Evolutionary conservation across 2,329 filamentous ascomycete species (phyloP), one percentile per base, ranked within the genome.

Genomic region (Phaeosphaeriaceae sp.): DNA sequence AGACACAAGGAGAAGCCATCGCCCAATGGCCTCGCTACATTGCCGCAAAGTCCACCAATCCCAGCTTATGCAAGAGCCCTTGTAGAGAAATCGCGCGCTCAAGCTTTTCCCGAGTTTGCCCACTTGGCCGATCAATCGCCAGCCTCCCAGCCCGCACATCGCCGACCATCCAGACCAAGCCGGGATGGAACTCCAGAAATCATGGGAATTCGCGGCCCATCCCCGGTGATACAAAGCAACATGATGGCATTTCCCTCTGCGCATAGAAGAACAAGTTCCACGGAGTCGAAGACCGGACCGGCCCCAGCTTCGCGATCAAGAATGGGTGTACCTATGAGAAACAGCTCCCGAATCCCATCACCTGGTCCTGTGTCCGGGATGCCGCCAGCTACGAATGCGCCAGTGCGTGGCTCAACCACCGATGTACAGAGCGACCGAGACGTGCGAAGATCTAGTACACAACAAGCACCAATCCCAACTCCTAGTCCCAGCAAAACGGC

Each of bases 91-190:
- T 44, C 58, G 18, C 63, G 52, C 13, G 38, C 50, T 4, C 70
- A 74, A 42, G 65, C 70, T 29, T 70, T 72, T 16, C 72, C 72
- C 5, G 72, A 74, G 52, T 59, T 74, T 18, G 72, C 71, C 17
- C 72, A 87, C 86, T 58, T 89, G 81, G 63, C 88, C 78, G 78
- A 90, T 83, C 65, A 74, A 83, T 80, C 81, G 2, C 67, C 82
- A 15, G 69, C 77, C 8, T 59, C 46, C 18, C 80, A 81, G 43
- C 58, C 49, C 52, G 76, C 76, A 64, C 76, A 77, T 12, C 77
- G 74, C 26, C 79, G 77, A 66, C 77, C 68, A 15, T 67, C 66
- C 6, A 62, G 78, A 42, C 79, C 78, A 3, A 80, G 75, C 49
- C 67, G 77, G 58, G 77, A 79, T 45, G 76, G 75, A 9, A 77